These are phyloP conservation scores for Sanghuangporus sanghuang DNA, from an alignment of 1,284 basidiomycete genomes.

Conservation along the genomic window DNA sequence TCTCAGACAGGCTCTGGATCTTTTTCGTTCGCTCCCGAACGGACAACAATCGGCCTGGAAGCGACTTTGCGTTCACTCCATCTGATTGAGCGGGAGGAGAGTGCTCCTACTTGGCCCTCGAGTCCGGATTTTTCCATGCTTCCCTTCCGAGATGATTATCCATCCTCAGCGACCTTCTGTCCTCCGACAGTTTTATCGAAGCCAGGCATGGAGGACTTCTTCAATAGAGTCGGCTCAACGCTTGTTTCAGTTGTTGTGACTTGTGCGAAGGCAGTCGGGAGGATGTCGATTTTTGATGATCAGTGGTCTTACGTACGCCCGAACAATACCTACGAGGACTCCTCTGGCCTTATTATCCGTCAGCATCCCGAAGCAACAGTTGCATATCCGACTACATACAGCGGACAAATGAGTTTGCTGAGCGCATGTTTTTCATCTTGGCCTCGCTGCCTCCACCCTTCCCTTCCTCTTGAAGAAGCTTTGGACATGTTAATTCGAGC, in stretches of 20 bases:
- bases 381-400: conserved; percentile 62
- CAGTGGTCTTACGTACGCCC: conserved; percentile 63
- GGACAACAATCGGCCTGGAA: conserved; percentile 72
- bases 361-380: conserved; percentile 68
- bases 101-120: conserved; percentile 72
- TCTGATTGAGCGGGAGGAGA: conserved; percentile 66
- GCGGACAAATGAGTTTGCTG: conserved; percentile 69
- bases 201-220: conserved; percentile 71
- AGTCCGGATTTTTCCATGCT: conserved; percentile 63
- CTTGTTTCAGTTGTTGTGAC: conserved; percentile 59
- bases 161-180: conserved; percentile 60
- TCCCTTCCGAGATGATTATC: conserved; percentile 62
- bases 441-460: conserved; percentile 72
- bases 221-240: conserved; percentile 60
- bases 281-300: conserved; percentile 83
- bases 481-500: conserved; percentile 81
- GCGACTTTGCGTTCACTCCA: conserved; percentile 75
- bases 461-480: conserved; percentile 53
- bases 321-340: conserved; percentile 64
- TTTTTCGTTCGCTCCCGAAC: conserved; percentile 58
- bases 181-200: conserved; percentile 51
- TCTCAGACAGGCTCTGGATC: conserved; percentile 35
- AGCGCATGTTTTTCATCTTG: conserved; percentile 81
- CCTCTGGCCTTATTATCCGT: conserved; percentile 56
- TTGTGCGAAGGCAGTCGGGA: conserved; percentile 67